These are phyloP conservation scores for Globisporangium middletonii DNA, from an alignment of 352 stramenopile genomes.

Conservation along the genomic window DNA sequence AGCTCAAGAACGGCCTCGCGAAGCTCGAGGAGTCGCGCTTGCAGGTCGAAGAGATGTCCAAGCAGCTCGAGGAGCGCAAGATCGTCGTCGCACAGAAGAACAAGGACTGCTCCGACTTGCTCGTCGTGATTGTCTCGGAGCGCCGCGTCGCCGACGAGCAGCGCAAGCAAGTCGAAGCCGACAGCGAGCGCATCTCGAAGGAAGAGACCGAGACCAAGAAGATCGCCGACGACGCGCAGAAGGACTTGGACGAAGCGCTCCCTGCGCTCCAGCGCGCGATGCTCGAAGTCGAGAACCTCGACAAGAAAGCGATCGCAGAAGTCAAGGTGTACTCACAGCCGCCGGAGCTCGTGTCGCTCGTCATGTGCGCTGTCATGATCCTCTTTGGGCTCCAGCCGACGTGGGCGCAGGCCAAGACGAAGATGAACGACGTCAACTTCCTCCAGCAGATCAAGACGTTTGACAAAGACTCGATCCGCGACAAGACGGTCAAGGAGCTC, in stretches of 20 bases:
- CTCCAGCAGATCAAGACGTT: slow-evolving; percentile 93
- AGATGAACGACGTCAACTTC: slow-evolving; percentile 93
- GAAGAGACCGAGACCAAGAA: slow-evolving; percentile 92
- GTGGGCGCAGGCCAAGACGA: slow-evolving; percentile 91
- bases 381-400: slow-evolving; percentile 92
- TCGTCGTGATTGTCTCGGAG: slow-evolving; percentile 93
- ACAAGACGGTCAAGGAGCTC: slow-evolving; percentile 91
- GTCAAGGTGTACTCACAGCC: slow-evolving; percentile 95
- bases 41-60: slow-evolving; percentile 85
- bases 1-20: slow-evolving; percentile 76
- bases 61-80: slow-evolving; percentile 85
- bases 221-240: slow-evolving; percentile 93
- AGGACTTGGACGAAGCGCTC: slow-evolving; percentile 92
- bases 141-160: slow-evolving; percentile 92
- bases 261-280: slow-evolving; percentile 92
- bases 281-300: slow-evolving; percentile 92
- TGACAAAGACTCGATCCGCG: slow-evolving; percentile 94
- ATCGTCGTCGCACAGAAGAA: slow-evolving; percentile 88
- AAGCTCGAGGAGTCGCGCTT: slow-evolving; percentile 80
- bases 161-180: slow-evolving; percentile 91
- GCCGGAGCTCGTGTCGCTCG: slow-evolving; percentile 88
- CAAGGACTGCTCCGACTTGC: slow-evolving; percentile 93
- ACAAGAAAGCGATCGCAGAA: slow-evolving; percentile 94
- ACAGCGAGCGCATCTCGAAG: slow-evolving; percentile 88
- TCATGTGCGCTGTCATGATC: slow-evolving; percentile 95